Conservation (phyloP, 768 basidiomycete genomes). For the Lactarius indigo region DNA sequence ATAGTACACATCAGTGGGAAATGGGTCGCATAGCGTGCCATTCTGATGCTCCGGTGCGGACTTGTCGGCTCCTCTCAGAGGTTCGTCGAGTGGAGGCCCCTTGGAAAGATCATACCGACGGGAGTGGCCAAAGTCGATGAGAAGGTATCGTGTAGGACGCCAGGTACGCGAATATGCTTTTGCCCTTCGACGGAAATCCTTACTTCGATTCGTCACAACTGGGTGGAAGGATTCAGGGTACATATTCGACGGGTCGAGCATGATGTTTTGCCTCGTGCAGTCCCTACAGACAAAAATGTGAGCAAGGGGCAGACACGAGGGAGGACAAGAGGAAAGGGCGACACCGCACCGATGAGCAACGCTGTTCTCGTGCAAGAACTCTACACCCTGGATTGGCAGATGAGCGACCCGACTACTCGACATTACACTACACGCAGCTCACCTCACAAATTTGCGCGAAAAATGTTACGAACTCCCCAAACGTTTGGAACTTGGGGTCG, state of each 20-base stretch:
- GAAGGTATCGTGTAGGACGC: constrained; percentile 28
- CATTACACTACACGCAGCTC: not conserved
- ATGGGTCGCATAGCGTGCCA: constrained; percentile 22
- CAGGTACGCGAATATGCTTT: constrained; percentile 27
- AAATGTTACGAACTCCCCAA: constrained; percentile 37
- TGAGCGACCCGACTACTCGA: not conserved
- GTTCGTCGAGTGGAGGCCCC: constrained; percentile 18
- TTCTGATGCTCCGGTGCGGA: constrained; percentile 29
- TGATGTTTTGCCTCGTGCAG: constrained; percentile 14
- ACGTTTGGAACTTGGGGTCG: constrained; percentile 33
- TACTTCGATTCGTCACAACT: not conserved
- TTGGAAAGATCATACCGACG: constrained; percentile 21
- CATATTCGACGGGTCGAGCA: constrained; percentile 20
- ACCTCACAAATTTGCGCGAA: constrained; percentile 39
- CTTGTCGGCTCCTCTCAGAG: constrained; percentile 29
- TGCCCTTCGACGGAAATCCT: constrained; percentile 10
- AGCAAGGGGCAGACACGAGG: too few species aligned
- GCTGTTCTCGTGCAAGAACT: constrained; percentile 22
- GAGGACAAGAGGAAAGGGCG: not conserved
- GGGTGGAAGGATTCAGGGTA: constrained; percentile 22
- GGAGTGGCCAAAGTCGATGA: constrained; percentile 34
- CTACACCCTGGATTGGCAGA: not conserved
- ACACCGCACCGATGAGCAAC: constrained; percentile 21
- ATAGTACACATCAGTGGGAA: constrained; percentile 30
- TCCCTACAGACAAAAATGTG: constrained; percentile 5